Conservation (phyloP, 2,329 filamentous ascomycete genomes). For the Clonostachys chloroleuca region DNA sequence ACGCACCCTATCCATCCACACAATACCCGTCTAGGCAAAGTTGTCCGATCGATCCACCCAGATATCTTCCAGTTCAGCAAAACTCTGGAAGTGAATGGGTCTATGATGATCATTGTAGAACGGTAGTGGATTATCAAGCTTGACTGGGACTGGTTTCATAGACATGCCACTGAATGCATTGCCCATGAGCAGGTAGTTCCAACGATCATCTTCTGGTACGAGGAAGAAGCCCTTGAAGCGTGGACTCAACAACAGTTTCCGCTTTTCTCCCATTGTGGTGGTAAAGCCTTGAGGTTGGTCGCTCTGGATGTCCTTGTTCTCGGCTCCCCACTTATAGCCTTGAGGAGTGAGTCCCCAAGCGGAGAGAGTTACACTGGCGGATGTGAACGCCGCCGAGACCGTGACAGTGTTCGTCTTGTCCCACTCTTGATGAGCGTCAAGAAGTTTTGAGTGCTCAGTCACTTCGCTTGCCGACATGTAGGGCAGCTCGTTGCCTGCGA, state of each 20-base stretch:
- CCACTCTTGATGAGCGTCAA: conserved; percentile 65
- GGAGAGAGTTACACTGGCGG: conserved; percentile 89
- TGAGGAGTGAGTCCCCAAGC: conserved; percentile 90
- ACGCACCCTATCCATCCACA: neutral
- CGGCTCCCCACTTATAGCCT: conserved; percentile 94
- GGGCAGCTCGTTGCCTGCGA: conserved; percentile 88
- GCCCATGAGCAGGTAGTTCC: conserved; percentile 99
- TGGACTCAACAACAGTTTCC: conserved; percentile 87
- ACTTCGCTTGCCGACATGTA: conserved; percentile 97
- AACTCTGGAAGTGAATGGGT: conserved; percentile 93
- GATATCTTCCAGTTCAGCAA: conserved; percentile 94
- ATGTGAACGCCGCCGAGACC: conserved; percentile 94
- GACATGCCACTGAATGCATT: conserved; percentile 81
- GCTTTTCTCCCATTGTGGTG: conserved; percentile 90
- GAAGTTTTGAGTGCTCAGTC: conserved; percentile 86
- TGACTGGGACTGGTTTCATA: conserved; percentile 87
- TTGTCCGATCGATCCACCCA: conserved; percentile 92
- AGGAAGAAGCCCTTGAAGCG: conserved; percentile 95
- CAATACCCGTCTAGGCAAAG: conserved; percentile 65
- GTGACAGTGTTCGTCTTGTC: conserved; percentile 87
- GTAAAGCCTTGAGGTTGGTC: conserved; percentile 94
- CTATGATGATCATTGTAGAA: conserved; percentile 94
- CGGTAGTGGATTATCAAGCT: conserved; percentile 83
- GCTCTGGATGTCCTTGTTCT: conserved; percentile 89
- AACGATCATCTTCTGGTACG: conserved; percentile 81